Base-by-base conservation (phyloP, 1,139 yeast species). In the Starmera stellimalicola region DNA sequence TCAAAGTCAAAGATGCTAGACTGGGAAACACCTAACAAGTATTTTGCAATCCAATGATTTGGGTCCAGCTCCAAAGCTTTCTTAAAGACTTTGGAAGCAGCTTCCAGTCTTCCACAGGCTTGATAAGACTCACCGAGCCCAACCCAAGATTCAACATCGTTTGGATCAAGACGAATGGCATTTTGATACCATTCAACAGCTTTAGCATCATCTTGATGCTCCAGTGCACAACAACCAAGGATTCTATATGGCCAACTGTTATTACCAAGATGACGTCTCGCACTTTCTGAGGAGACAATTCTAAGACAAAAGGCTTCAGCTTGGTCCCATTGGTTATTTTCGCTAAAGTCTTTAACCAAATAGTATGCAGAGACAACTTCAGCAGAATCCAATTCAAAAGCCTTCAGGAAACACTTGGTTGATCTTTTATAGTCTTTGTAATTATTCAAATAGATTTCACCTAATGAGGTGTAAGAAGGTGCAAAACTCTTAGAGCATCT, bases 111-210 rank as follows among this genome's bases (percentile, higher is more conserved):
- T 6, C 98, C 98, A 55, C 94, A 75, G 30, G 77, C 73, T 37
- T 70, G 65, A 53, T 91, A 91, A 0, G 96, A 93, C 54, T 93
- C 98, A 16, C 98, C 98, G 26, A 91, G 63, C 0, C 96, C 96
- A 18, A 82, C 66, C 97, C 97, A 88, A 10, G 95, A 78, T 44
- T 82, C 78, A 7, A 70, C 55, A 56, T 91, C 96, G 37, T 54
- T 50, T 0, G 81, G 63, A 26, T 76, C 63, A 44, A 82, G 62
- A 41, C 97, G 68, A 36, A 93, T 62, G 0, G 95, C 88, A 19
- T 77, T 72, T 56, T 91, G 98, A 50, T 85, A 87, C 73, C 83
- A 77, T 53, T 83, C 91, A 29, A 88, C 78, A 0, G 98, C 94
- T 37, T 76, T 77, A 3, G 76, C 76, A 45, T 77, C 85, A 44